A percentile compares a stretch with the other conserved stretches of the same genome.
phyloP scores from a whole-genome alignment of 208 protist genomes.

The Leishmania tarentolae region DNA sequence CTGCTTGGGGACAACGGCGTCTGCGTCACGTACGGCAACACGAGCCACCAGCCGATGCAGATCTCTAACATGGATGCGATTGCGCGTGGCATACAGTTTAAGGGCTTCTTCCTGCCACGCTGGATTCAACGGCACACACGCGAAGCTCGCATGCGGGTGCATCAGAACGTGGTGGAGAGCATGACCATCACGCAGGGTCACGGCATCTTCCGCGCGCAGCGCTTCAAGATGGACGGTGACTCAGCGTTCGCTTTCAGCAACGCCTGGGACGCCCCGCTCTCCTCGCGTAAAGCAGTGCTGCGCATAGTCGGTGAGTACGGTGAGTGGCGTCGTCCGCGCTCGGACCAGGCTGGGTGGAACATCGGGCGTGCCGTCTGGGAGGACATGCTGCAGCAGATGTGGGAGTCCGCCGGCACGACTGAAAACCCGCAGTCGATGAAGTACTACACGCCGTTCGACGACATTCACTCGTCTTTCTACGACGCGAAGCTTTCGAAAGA shows the following conservation, averaged over 20 bases:
- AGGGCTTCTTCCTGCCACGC: constrained; percentile 93
- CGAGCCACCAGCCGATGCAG: constrained; percentile 93
- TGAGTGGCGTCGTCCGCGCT: constrained; percentile 84
- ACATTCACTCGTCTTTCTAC: constrained; percentile 81
- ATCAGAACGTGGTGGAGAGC: constrained; percentile 89
- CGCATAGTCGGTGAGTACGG: constrained; percentile 93
- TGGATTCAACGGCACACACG: constrained; percentile 87
- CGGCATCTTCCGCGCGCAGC: constrained; percentile 87
- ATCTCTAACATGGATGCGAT: constrained; percentile 94
- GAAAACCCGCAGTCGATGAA: constrained; percentile 93
- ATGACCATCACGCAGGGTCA: constrained; percentile 90
- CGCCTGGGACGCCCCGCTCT: constrained; percentile 86
- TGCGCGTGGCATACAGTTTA: constrained; percentile 87
- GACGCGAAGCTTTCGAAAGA: constrained; percentile 85
- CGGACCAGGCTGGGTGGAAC: constrained; percentile 82
- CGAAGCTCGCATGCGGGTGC: constrained; percentile 88
- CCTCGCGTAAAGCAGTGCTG: constrained; percentile 82
- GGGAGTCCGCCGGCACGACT: constrained; percentile 77
- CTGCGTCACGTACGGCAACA: constrained; percentile 97
- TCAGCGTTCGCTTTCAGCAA: constrained; percentile 88
- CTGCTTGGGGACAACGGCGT: constrained; percentile 89
- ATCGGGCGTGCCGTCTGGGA: constrained; percentile 87
- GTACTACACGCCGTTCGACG: constrained; percentile 90
- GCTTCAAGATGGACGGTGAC: constrained; percentile 91
- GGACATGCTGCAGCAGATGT: constrained; percentile 86